These are phyloP conservation scores for Fusarium burgessii DNA, from an alignment of 2,329 filamentous ascomycete species.

Conservation along the genomic window DNA sequence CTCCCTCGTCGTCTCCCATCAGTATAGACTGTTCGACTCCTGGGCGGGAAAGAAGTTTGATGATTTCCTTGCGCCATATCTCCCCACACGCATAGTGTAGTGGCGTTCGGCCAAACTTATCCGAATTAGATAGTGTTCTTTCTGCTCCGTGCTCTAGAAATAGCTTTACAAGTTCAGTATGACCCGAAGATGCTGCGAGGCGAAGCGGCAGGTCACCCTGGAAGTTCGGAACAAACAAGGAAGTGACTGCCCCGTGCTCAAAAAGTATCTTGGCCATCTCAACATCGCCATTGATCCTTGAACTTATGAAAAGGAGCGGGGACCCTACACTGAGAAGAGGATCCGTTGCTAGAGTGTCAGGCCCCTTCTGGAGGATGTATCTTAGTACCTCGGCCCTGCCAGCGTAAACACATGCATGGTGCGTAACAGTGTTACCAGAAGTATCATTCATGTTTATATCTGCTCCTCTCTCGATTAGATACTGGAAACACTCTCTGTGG, in stretches of 20 bases:
- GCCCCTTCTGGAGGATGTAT: neutral
- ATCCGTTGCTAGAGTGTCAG: neutral
- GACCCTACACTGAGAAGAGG: accelerated
- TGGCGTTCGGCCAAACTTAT: accelerated
- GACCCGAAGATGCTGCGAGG: accelerated
- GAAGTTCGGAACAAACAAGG: neutral
- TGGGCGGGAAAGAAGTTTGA: accelerated
- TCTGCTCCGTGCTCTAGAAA: neutral
- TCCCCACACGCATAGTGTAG: accelerated
- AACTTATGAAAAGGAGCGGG: no score
- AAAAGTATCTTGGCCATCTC: neutral
- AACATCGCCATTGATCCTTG: no score
- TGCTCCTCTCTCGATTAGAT: neutral
- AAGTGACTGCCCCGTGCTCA: neutral
- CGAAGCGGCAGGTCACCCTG: neutral
- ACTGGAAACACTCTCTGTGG: accelerated
- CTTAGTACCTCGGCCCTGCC: neutral
- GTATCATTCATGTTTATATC: accelerated
- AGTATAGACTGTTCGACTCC: accelerated
- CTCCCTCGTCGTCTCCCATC: accelerated
- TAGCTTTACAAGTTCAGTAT: accelerated
- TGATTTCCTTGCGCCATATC: accelerated
- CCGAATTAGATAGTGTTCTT: accelerated
- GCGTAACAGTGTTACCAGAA: accelerated
- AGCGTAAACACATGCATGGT: accelerated